phyloP scores from a whole-genome alignment of 2,329 filamentous ascomycete genomes.

The Aspergillus caelatus region DNA sequence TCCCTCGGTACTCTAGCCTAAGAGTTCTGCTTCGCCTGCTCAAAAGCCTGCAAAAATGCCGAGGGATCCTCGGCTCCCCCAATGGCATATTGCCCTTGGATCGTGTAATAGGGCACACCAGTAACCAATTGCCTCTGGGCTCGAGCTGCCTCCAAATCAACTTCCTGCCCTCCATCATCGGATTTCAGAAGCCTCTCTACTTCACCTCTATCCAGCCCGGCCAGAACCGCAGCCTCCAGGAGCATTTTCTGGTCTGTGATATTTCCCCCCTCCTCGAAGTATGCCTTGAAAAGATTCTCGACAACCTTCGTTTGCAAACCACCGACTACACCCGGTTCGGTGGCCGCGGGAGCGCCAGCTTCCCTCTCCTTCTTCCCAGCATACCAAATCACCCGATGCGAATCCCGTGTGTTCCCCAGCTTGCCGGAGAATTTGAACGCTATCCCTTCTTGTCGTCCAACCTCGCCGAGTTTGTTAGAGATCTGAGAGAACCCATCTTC shows the following conservation, averaged over 20 bases:
- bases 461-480: conserved; percentile 56
- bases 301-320: conserved; percentile 63
- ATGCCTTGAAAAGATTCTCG: conserved; percentile 65
- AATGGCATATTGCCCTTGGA: conserved; percentile 69
- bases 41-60: conserved; percentile 68
- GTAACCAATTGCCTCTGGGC: conserved; percentile 59
- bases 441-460: conserved; percentile 70
- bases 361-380: conserved; percentile 55
- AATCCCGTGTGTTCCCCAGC: conserved; percentile 76
- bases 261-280: conserved; percentile 67
- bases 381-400: conserved; percentile 75
- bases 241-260: conserved; percentile 62
- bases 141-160: conserved; percentile 59
- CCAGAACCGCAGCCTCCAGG: conserved; percentile 55
- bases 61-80: conserved; percentile 72
- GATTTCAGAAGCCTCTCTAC: conserved; percentile 58
- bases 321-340: conserved; percentile 39
- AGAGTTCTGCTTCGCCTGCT: conserved; percentile 56
- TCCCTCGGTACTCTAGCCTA: neutral
- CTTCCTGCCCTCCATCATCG: conserved; percentile 59
- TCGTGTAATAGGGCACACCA: conserved; percentile 75
- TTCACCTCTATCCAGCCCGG: conserved; percentile 57
- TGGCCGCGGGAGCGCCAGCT: neutral
- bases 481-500: conserved; percentile 63
- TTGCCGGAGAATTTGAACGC: conserved; percentile 71